A percentile compares a stretch with the other conserved stretches of the same genome.
These are phyloP conservation scores for Kodamaea fungicola DNA, from an alignment of 1,139 yeast species.

Conservation along the genomic window DNA sequence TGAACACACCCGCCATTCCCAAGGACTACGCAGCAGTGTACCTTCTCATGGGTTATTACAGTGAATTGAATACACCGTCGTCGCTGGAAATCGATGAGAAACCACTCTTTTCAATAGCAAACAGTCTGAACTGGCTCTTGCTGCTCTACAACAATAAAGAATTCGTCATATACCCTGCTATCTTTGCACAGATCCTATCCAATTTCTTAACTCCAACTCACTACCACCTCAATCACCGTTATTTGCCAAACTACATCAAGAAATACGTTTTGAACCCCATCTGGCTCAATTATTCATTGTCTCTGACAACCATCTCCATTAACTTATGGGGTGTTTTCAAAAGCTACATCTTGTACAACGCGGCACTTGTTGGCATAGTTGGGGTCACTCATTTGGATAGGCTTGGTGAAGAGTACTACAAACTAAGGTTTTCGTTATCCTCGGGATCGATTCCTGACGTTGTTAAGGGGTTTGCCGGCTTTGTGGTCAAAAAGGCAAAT, in stretches of 20 bases:
- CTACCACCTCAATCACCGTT: constrained; percentile 34
- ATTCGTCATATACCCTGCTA: constrained; percentile 30
- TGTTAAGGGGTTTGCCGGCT: constrained; percentile 17
- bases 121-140: constrained; percentile 16
- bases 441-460: constrained; percentile 10
- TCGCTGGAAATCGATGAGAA: constrained; percentile 26
- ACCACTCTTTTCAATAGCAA: constrained; percentile 23
- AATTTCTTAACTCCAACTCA: constrained; percentile 43
- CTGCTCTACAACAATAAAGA: constrained; percentile 32
- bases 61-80: constrained; percentile 35
- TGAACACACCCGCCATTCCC: constrained; percentile 28
- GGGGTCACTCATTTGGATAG: constrained; percentile 19
- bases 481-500: constrained; percentile 27
- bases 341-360: constrained; percentile 29
- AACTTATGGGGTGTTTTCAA: constrained; percentile 28
- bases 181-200: constrained; percentile 41
- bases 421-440: constrained; percentile 20
- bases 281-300: constrained; percentile 40
- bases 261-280: constrained; percentile 36
- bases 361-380: constrained; percentile 14
- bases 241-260: constrained; percentile 34
- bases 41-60: constrained; percentile 32
- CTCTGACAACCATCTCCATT: constrained; percentile 23
- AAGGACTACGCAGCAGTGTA: constrained; percentile 40
- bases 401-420: constrained; percentile 28